Percentiles rank a stretch among this genome's conserved stretches.
Conservation (phyloP, 192 early-diverging fungal species). For the Mortierella hygrophila region DNA sequence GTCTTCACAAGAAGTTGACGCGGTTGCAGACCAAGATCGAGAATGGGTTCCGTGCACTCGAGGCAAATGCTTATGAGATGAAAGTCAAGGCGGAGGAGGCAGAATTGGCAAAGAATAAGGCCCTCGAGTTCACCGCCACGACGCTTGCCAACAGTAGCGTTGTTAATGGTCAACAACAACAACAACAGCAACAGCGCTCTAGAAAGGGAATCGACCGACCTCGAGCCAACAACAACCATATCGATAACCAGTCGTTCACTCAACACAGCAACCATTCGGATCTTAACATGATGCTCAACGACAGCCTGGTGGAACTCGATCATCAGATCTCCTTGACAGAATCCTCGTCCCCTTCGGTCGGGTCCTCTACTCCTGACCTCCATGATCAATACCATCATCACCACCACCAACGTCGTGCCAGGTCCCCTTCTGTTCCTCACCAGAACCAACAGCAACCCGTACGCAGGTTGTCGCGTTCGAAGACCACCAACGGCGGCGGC, state of each 20-base stretch:
- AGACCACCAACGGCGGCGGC: background rate
- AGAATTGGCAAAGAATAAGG: conserved; percentile 34
- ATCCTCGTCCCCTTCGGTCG: background rate
- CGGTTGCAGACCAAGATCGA: conserved; percentile 31
- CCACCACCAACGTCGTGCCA: background rate
- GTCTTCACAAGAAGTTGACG: conserved; percentile 22
- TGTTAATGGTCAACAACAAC: background rate
- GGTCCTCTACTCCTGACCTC: background rate
- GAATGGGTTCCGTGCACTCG: conserved; percentile 32
- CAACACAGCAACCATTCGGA: conserved; percentile 26
- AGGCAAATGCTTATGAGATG: conserved; percentile 35
- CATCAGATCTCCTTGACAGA: conserved; percentile 19
- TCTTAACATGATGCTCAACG: conserved; percentile 38
- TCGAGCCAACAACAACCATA: background rate
- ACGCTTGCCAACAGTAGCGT: conserved; percentile 22
- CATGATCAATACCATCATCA: background rate
- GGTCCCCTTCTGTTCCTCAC: background rate
- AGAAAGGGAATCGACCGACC: conserved; percentile 8
- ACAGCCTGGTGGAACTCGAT: conserved; percentile 44
- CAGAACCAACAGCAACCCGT: background rate
- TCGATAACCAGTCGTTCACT: background rate
- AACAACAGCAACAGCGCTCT: background rate
- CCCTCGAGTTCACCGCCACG: conserved; percentile 38
- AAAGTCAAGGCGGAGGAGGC: conserved; percentile 29
- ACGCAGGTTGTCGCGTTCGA: background rate